Evolutionary conservation across 768 basidiomycete genomes (phyloP).

Genomic region (Bullera alba): DNA sequence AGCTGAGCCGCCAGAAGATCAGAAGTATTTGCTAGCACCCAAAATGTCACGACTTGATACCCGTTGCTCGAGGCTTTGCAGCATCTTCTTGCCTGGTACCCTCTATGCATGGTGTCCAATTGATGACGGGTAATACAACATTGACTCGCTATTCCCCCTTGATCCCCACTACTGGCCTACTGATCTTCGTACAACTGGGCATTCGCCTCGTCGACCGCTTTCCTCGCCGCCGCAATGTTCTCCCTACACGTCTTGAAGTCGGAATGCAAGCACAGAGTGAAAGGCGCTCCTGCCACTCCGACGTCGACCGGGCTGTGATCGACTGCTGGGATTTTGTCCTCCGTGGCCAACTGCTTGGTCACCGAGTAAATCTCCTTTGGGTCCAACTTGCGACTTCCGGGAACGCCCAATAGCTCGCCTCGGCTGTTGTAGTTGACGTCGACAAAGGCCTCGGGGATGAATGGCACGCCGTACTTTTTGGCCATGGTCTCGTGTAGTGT

Average conservation of each 20-base stretch:
- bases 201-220: constrained; percentile 56
- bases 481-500: constrained; percentile 59
- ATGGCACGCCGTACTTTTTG: constrained; percentile 54
- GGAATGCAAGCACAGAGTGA: constrained; percentile 51
- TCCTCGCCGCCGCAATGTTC: constrained; percentile 54
- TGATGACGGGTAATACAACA: too few relatives aligned
- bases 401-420: constrained; percentile 26
- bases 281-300: constrained; percentile 51
- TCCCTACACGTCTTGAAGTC: constrained; percentile 18
- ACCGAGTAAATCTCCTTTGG: constrained; percentile 22
- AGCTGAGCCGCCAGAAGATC: too few relatives aligned
- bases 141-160: too few relatives aligned
- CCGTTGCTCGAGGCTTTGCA: too few relatives aligned
- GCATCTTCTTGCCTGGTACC: too few relatives aligned
- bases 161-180: too few relatives aligned
- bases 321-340: constrained; percentile 20
- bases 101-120: too few relatives aligned
- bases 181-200: constrained; percentile 30
- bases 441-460: constrained; percentile 55
- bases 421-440: constrained; percentile 57
- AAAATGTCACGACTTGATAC: too few relatives aligned
- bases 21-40: too few relatives aligned
- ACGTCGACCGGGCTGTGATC: constrained; percentile 16
- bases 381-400: constrained; percentile 16
- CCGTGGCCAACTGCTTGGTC: constrained; percentile 6